A percentile compares a stretch with the other conserved stretches of the same genome.
These are phyloP conservation scores for Scedosporium dehoogii DNA, from an alignment of 2,329 filamentous ascomycete genomes.

Conservation along the genomic window DNA sequence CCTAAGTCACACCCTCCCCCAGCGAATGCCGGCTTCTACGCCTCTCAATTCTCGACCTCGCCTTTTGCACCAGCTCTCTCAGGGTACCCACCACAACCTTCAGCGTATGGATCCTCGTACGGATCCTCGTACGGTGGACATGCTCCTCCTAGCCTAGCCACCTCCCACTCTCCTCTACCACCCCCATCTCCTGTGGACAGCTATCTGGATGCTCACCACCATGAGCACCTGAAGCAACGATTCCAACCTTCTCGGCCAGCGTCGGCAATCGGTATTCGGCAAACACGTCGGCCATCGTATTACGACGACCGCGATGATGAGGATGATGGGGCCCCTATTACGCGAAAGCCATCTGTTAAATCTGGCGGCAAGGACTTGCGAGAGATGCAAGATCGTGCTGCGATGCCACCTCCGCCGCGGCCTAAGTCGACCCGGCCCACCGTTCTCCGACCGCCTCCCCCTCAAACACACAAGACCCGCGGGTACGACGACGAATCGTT, in stretches of 20 bases:
- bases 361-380: not conserved
- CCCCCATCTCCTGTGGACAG: constrained; percentile 3
- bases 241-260: constrained; percentile 2
- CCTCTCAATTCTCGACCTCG: constrained; percentile 3
- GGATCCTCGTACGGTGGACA: constrained; percentile 5
- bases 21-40: not conserved
- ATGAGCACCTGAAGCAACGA: constrained; percentile 4
- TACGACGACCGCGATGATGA: constrained; percentile 4
- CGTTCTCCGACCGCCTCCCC: constrained; percentile 2
- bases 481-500: constrained; percentile 7
- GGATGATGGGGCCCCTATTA: not conserved
- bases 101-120: constrained; percentile 3
- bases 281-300: not conserved
- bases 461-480: constrained; percentile 5
- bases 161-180: not conserved
- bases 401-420: constrained; percentile 18
- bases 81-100: not conserved
- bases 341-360: constrained; percentile 3
- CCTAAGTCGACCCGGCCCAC: constrained; percentile 1
- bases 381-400: constrained; percentile 1
- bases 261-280: constrained; percentile 1
- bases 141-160: not conserved
- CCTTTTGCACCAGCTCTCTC: not conserved
- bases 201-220: not conserved
- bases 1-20: constrained; percentile 1